Conservation (phyloP, 2,329 filamentous ascomycete genomes). For the Fusarium compactum region DNA sequence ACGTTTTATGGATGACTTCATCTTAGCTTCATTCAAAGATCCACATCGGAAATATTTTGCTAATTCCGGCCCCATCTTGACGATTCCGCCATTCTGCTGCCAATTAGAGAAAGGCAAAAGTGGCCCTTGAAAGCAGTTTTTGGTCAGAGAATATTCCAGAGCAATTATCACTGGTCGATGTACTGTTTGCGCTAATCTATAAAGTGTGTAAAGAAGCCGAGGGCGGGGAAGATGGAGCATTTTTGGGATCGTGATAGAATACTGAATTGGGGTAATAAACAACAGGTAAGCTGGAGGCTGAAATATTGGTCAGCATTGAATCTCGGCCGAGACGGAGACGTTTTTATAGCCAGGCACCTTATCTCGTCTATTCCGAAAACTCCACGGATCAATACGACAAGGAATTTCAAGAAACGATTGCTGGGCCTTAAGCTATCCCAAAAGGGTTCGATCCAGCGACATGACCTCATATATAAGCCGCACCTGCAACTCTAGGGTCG, state of each 20-base stretch:
- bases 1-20: slow-evolving; percentile 12
- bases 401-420: too few species aligned
- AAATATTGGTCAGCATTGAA: not conserved
- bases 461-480: not conserved
- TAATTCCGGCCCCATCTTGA: slow-evolving; percentile 15
- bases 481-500: too few species aligned
- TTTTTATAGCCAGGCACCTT: too few species aligned
- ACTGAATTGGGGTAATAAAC: not conserved
- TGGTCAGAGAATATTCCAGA: not conserved
- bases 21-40: not conserved
- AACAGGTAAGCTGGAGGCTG: too few species aligned
- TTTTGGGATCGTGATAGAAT: not conserved
- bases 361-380: too few species aligned
- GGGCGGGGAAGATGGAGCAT: not conserved
- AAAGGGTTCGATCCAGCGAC: not conserved
- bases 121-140: not conserved
- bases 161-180: not conserved
- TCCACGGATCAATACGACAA: too few species aligned
- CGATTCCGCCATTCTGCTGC: not conserved
- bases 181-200: not conserved
- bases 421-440: not conserved
- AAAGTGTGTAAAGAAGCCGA: slow-evolving; percentile 7
- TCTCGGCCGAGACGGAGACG: not conserved
- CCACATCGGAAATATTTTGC: not conserved
- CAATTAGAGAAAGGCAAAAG: not conserved